phyloP scores from a whole-genome alignment of 108 stramenopile genomes.

The Cyclotella baltica region DNA sequence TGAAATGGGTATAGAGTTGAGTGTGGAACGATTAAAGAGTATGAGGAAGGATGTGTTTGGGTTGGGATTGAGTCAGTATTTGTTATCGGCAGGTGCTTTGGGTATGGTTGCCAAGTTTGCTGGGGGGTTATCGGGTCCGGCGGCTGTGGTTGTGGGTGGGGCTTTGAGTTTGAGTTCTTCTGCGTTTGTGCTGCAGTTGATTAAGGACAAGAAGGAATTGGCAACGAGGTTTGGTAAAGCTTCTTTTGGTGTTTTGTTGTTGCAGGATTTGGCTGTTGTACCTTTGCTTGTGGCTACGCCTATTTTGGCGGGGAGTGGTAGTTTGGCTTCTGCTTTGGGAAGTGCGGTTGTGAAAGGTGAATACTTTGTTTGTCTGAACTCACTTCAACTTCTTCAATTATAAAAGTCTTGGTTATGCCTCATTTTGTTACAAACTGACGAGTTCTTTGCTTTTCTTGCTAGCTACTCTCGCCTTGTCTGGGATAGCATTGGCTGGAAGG shows the following conservation, averaged over 20 bases:
- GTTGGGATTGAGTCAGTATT: conserved; percentile 89
- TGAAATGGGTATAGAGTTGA: conserved; percentile 97
- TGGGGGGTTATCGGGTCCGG: conserved; percentile 73
- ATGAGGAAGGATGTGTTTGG: conserved; percentile 96
- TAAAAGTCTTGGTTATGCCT: too few relatives aligned
- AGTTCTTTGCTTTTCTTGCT: too few relatives aligned
- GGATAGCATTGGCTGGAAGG: conserved; percentile 89
- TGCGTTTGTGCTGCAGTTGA: conserved; percentile 95
- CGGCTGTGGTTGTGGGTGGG: conserved; percentile 89
- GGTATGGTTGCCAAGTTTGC: conserved; percentile 68
- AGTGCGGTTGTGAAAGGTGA: conserved; percentile 88
- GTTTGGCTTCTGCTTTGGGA: conserved; percentile 83
- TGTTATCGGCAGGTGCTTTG: conserved; percentile 67
- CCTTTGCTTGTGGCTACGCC: conserved; percentile 95
- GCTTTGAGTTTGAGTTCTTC: conserved; percentile 90
- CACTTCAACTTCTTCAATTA: too few relatives aligned
- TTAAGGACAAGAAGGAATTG: conserved; percentile 95
- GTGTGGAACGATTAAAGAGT: conserved; percentile 79
- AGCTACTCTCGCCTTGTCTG: conserved; percentile 88
- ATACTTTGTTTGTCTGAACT: too few relatives aligned
- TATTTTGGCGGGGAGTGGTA: conserved; percentile 90
- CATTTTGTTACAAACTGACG: too few relatives aligned
- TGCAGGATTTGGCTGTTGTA: conserved; percentile 96
- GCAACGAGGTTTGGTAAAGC: conserved; percentile 95
- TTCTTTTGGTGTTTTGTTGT: conserved; percentile 90